phyloP scores from a whole-genome alignment of 1,139 yeast species.

The Zygosaccharomyces sapae region DNA sequence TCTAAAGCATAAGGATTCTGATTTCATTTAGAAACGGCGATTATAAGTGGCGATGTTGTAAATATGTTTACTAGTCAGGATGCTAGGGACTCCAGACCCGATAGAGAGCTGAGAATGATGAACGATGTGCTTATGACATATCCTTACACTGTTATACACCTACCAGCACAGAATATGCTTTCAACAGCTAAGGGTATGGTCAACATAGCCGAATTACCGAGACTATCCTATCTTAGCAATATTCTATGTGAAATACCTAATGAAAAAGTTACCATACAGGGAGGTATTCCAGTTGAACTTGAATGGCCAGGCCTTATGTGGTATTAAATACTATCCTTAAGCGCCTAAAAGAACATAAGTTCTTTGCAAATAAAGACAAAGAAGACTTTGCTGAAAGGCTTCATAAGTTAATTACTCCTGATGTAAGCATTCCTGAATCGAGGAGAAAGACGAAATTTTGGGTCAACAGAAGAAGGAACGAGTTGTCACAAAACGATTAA shows the following conservation, averaged over 20 bases:
- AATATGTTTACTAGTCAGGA: not conserved
- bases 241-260: constrained; percentile 4
- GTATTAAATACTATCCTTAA: constrained; percentile 7
- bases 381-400: not conserved
- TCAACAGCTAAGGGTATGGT: not conserved
- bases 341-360: constrained; percentile 3
- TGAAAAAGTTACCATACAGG: constrained; percentile 7
- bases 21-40: not conserved
- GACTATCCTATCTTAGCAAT: constrained; percentile 6
- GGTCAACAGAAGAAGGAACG: not conserved
- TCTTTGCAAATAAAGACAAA: not conserved
- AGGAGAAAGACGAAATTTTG: not conserved
- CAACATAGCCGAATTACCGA: constrained; percentile 1
- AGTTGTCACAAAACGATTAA: not conserved
- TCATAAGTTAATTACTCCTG: not conserved
- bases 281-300: constrained; percentile 1
- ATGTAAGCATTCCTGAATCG: not conserved
- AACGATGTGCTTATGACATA: not conserved
- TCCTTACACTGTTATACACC: not conserved
- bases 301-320: constrained; percentile 9
- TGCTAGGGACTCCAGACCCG: not conserved
- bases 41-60: not conserved
- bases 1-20: not conserved
- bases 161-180: not conserved
- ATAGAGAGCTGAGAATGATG: not conserved